Evolutionary conservation across 257 asterid species (phyloP), one percentile per base, ranked within the genome.

Genomic region (Primulina huaijiensis): DNA sequence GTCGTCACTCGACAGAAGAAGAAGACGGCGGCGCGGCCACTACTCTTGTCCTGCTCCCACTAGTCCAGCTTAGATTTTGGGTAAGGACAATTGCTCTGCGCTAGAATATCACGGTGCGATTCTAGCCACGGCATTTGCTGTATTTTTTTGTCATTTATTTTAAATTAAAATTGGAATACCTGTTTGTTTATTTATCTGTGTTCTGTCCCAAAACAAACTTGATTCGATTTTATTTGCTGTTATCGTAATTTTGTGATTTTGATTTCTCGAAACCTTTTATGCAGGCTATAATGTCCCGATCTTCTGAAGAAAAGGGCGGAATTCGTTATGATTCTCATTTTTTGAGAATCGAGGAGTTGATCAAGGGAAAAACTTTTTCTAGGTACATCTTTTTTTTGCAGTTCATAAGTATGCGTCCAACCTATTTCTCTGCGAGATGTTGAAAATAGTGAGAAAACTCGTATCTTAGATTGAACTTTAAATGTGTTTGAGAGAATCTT

Each of bases 321-420:
- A 62, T 60, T 65, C 77, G 72, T 52, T 76, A 73, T 66, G 78
- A 80, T 75, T 65, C 82, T 68, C 82, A 77, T 31, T 77, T 88
- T 78, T 79, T 84, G 58, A 83, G 82, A 76, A 87, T 92, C 65
- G 94, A 84, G 86, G 88, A 86, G 83, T 70, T 89, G 76, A 82
- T 89, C 70, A 80, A 85, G 75, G 92, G 84, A 62, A 83, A 75
- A 78, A 76, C 84, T 69, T 89, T 88, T 74, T 82, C 96, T 1
- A 77, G 96, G 98, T 92, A 82, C 62, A 46, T 46, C 19, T 14
- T 46, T 16, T 16, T 64, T 73, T 67, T 38, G 30, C n/a, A 25
- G 59, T 61, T 64, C 61, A 60, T 69, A 19, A 62, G 57, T 60
- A 68, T 75, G 68, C 67, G 68, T 71, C 68, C 73, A 59, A 67